Evolutionary conservation across 257 asterid genomes (phyloP).

Genomic region (Linderniella brevidens): DNA sequence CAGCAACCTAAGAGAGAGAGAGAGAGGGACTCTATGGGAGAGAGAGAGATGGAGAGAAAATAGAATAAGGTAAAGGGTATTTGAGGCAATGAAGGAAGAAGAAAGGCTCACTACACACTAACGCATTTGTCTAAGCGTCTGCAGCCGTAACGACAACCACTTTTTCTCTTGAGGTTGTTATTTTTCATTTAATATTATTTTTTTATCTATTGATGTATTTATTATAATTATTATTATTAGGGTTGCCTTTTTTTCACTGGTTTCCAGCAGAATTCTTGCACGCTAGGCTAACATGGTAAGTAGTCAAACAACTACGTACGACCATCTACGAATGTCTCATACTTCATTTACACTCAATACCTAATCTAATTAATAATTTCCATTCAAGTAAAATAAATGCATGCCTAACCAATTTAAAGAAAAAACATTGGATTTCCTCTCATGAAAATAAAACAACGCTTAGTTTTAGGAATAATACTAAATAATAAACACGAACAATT

Average conservation of each 20-base stretch:
- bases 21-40: slow-evolving; percentile 15
- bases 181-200: slow-evolving; percentile 2
- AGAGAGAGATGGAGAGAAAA: slow-evolving; percentile 7
- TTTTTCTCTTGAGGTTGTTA: slow-evolving; percentile 3
- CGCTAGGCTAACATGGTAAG: slow-evolving; percentile 27
- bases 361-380: no score
- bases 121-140: slow-evolving; percentile 10
- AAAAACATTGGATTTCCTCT: no score
- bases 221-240: neutral
- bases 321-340: neutral
- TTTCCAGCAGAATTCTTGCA: slow-evolving; percentile 12
- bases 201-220: neutral
- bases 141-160: slow-evolving; percentile 40
- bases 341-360: no score
- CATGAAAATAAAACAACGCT: no score
- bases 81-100: slow-evolving; percentile 37
- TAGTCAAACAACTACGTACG: slow-evolving; percentile 7
- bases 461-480: no score
- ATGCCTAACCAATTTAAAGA: no score
- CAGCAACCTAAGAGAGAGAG: slow-evolving; percentile 23
- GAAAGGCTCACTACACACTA: neutral
- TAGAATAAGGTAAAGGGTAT: slow-evolving; percentile 23
- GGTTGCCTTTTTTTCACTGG: slow-evolving; percentile 2
- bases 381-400: no score
- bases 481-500: no score